These are phyloP conservation scores for Gossypium schwendimanii DNA, from an alignment of 441 rosid genomes.

Conservation along the genomic window DNA sequence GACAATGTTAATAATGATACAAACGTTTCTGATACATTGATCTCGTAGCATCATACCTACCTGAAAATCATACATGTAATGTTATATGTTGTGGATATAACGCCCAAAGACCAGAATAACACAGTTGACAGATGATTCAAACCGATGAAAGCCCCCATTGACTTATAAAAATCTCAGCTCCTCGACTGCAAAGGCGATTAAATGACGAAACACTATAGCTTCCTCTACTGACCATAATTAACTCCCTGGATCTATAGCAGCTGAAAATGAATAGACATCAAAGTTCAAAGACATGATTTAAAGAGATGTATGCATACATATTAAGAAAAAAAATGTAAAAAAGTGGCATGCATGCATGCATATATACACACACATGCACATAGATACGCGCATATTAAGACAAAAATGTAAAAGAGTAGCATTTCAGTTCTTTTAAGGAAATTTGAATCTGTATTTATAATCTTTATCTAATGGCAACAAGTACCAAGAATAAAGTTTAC, in stretches of 20 bases:
- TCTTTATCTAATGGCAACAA: conserved; percentile 13
- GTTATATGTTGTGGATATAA: not conserved
- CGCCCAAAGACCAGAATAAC: not conserved
- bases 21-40: too few species aligned
- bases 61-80: not conserved
- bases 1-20: not conserved
- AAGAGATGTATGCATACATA: not conserved
- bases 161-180: too few species aligned
- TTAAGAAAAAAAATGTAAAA: not conserved
- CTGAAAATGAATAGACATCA: not conserved
- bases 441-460: not conserved
- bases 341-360: too few species aligned
- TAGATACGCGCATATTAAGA: not conserved
- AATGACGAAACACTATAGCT: not conserved
- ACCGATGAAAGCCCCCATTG: not conserved
- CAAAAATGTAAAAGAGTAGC: conserved; percentile 1
- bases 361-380: too few species aligned
- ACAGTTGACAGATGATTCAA: not conserved
- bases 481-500: conserved; percentile 26
- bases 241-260: not conserved
- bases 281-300: conserved; percentile 1
- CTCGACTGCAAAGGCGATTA: too few species aligned
- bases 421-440: not conserved
- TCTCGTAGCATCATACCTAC: not conserved
- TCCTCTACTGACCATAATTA: not conserved